Conservation (phyloP, 2,329 filamentous ascomycete genomes). For the Pleoardoris graminearum region DNA sequence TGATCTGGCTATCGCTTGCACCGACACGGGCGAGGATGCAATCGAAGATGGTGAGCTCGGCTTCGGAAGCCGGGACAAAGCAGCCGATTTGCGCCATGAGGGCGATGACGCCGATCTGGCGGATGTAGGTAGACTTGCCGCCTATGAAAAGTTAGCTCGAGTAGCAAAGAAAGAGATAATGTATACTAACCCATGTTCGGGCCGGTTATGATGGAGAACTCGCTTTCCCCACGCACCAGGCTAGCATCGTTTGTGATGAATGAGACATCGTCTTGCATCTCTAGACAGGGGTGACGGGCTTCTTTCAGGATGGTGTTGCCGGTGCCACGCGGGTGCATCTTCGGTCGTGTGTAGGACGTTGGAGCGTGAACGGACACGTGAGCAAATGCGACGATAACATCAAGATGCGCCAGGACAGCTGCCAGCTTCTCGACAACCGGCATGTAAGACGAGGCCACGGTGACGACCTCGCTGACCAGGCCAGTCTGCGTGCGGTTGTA, state of each 20-base stretch:
- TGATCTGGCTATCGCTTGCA: constrained; percentile 93
- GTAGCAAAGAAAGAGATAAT: background rate
- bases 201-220: constrained; percentile 94
- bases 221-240: constrained; percentile 74
- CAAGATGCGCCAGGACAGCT: constrained; percentile 85
- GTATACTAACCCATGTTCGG: constrained; percentile 81
- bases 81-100: constrained; percentile 97
- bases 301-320: constrained; percentile 90
- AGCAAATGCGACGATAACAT: constrained; percentile 92
- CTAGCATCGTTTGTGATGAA: constrained; percentile 98
- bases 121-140: constrained; percentile 97
- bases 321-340: constrained; percentile 83
- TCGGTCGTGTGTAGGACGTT: constrained; percentile 86
- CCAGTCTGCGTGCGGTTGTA: constrained; percentile 95
- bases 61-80: constrained; percentile 89
- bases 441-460: constrained; percentile 90
- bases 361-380: constrained; percentile 93
- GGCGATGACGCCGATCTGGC: constrained; percentile 94
- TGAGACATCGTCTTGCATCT: constrained; percentile 97
- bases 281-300: constrained; percentile 94
- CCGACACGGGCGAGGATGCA: constrained; percentile 95
- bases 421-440: constrained; percentile 90
- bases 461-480: constrained; percentile 88
- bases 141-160: background rate
- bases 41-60: constrained; percentile 94